A percentile compares a stretch with the other conserved stretches of the same genome.
phyloP scores from a whole-genome alignment of 768 basidiomycete genomes.

The Suillus lakei region DNA sequence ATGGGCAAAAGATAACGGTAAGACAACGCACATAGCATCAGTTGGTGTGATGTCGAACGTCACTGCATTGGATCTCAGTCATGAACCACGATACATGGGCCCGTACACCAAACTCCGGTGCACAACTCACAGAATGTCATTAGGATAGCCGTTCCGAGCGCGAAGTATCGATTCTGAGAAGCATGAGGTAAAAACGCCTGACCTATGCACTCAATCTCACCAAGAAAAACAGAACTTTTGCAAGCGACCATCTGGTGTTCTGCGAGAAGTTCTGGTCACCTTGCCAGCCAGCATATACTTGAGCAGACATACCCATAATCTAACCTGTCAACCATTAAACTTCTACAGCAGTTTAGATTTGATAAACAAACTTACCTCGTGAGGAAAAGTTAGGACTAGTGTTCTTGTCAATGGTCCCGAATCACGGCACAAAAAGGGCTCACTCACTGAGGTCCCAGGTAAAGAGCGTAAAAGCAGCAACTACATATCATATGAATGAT shows the following conservation, averaged over 20 bases:
- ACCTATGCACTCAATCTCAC: conserved; percentile 2
- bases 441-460: conserved; percentile 10
- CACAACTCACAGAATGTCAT: conserved; percentile 8
- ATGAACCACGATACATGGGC: background rate
- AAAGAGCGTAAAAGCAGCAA: conserved; percentile 9
- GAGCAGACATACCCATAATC: conserved; percentile 12
- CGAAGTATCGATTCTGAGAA: conserved; percentile 13
- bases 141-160: background rate
- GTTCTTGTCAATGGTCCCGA: background rate
- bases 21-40: conserved; percentile 2
- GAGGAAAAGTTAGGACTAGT: conserved; percentile 10
- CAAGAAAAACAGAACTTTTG: conserved; percentile 6
- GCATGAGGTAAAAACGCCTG: background rate
- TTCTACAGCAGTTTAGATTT: background rate
- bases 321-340: background rate
- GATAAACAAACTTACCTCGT: conserved; percentile 5
- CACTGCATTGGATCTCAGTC: background rate
- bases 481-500: background rate
- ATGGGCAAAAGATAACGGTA: background rate
- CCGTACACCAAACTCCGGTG: background rate
- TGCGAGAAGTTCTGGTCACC: background rate
- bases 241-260: conserved; percentile 3
- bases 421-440: background rate
- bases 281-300: background rate
- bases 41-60: conserved; percentile 1